A percentile compares a stretch with the other conserved stretches of the same genome.
phyloP scores from a whole-genome alignment of 1,284 basidiomycete genomes.

The Ustanciosporium gigantosporum region DNA sequence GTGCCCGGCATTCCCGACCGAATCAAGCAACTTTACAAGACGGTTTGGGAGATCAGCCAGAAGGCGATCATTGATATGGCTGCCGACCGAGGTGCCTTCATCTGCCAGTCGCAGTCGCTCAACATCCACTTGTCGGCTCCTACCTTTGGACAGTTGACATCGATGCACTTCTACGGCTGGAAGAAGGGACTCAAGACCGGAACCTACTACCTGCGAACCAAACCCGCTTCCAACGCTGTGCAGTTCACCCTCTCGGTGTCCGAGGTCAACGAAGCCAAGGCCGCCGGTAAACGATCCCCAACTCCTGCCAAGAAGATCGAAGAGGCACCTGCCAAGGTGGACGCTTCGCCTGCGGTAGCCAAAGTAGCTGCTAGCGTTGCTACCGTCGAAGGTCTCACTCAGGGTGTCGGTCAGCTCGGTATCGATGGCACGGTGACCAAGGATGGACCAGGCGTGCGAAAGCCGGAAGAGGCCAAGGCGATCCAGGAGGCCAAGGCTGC shows the following conservation, averaged over 20 bases:
- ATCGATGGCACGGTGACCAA: slow-evolving; percentile 54
- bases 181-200: slow-evolving; percentile 98
- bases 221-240: slow-evolving; percentile 91
- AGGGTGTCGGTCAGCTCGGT: slow-evolving; percentile 50
- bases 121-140: slow-evolving; percentile 93
- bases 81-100: slow-evolving; percentile 96
- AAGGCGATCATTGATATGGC: slow-evolving; percentile 98
- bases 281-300: slow-evolving; percentile 62
- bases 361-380: slow-evolving; percentile 1
- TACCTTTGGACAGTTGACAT: slow-evolving; percentile 80
- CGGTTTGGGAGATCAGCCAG: slow-evolving; percentile 98
- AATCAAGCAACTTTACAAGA: slow-evolving; percentile 88
- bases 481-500: slow-evolving; percentile 64
- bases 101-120: slow-evolving; percentile 81
- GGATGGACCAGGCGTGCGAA: slow-evolving; percentile 48
- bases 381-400: slow-evolving; percentile 10
- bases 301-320: slow-evolving; percentile 10
- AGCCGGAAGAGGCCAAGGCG: slow-evolving; percentile 21
- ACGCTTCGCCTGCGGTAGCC: slow-evolving; percentile 7
- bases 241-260: slow-evolving; percentile 91
- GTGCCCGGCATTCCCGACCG: slow-evolving; percentile 59
- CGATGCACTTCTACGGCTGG: slow-evolving; percentile 99
- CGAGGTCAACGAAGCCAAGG: slow-evolving; percentile 73
- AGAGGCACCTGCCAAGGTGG: slow-evolving; percentile 1
- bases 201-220: slow-evolving; percentile 81